Evolutionary conservation across 768 basidiomycete species (phyloP), one percentile per base, ranked within the genome.

Genomic region (Chlorophyllum brunneum): DNA sequence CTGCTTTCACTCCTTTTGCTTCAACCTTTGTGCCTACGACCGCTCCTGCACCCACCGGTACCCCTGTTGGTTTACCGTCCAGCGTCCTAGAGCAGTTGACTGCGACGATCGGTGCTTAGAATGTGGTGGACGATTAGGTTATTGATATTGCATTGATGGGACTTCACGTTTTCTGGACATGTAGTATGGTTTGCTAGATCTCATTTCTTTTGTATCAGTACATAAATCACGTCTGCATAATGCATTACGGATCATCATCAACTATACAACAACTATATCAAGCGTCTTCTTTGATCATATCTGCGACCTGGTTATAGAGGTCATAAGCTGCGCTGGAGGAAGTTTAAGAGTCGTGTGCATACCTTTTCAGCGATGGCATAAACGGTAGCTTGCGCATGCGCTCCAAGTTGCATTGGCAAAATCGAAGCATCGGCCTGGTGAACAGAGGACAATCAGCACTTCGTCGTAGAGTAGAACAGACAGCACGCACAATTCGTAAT

Each of bases 311-410:
- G 13, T 30, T 31, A n/a, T 4, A 5, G 3, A 10, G 20, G 5
- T 11, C 27, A 31, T 45, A 11, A 23, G 5, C 20, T 8, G 9
- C 5, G 27, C 29, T 13, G 2, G 16, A 34, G 18, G 7, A 18
- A 9, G 27, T 15, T 16, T 38, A 3, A 9, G 18, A 23, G 5
- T 2, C 15, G 15, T 31, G 11, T 41, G 22, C 33, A 10, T 33
- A 61, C 63, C 56, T 58, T 64, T 42, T 64, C 63, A 13, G 52
- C 59, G 30, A 64, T 41, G 7, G 59, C 63, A 47, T 58, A 59
- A 1, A 59, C 44, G 3, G 58, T 60, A 2, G 53, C 56, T 38
- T 54, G 52, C 1, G 55, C 42, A 33, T 62, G 63, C 1, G 55
- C 46, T 11, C 52, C 49, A 15, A 58, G 27, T 24, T 54, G 53